These are phyloP conservation scores for Atractiella rhizophila DNA, from an alignment of 768 basidiomycete species.

Conservation along the genomic window DNA sequence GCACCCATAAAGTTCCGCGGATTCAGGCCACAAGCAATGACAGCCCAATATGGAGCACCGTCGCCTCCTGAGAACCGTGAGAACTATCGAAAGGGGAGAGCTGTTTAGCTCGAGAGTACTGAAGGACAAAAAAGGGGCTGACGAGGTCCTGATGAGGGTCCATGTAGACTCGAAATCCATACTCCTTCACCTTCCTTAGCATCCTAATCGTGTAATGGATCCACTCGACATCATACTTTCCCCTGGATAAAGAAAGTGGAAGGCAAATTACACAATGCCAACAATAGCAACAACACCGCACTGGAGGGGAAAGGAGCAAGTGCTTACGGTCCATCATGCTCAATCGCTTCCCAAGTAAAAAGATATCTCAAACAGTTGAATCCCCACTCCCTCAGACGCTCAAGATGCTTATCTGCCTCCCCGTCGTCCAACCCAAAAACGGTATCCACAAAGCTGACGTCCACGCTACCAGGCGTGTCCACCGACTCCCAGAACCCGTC, in stretches of 20 bases:
- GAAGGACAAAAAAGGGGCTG: constrained; percentile 21
- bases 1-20: constrained; percentile 58
- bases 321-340: constrained; percentile 70
- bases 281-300: too few relatives aligned
- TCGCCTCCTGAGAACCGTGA: constrained; percentile 85
- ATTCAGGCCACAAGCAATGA: constrained; percentile 68
- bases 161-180: constrained; percentile 74
- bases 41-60: constrained; percentile 83
- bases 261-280: too few relatives aligned
- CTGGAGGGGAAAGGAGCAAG: neutral
- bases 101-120: neutral
- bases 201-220: constrained; percentile 76
- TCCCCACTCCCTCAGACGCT: constrained; percentile 72
- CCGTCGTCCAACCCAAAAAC: constrained; percentile 59
- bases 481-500: constrained; percentile 63
- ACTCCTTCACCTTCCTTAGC: constrained; percentile 68
- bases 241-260: constrained; percentile 26
- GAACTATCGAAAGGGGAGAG: constrained; percentile 34
- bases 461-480: constrained; percentile 33
- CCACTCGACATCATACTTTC: constrained; percentile 66
- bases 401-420: constrained; percentile 52
- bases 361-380: constrained; percentile 61
- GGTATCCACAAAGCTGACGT: constrained; percentile 43
- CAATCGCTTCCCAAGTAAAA: constrained; percentile 84
- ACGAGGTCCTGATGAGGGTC: constrained; percentile 93